Conservation (phyloP, 2,329 filamentous ascomycete species). For the Sarocladium brachiariae region DNA sequence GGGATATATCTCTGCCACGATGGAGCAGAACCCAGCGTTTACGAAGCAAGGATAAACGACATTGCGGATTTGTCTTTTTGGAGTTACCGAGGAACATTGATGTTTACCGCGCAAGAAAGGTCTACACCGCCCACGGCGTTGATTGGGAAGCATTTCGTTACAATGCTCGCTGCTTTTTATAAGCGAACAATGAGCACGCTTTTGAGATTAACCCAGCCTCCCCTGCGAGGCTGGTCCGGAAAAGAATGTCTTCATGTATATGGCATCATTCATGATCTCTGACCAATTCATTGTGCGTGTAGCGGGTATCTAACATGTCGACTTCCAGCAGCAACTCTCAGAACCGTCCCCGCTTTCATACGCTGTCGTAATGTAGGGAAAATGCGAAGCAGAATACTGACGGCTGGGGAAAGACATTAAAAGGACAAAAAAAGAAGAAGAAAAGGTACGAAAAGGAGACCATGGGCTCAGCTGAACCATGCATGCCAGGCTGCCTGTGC, state of each 20-base stretch:
- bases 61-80: neutral
- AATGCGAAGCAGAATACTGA: too few species aligned
- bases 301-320: too few species aligned
- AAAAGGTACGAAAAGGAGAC: neutral
- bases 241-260: too few species aligned
- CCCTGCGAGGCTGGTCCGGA: too few species aligned
- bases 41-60: slow-evolving; percentile 14
- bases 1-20: slow-evolving; percentile 75
- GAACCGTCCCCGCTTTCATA: neutral
- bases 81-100: neutral
- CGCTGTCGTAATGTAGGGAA: neutral
- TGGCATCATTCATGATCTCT: too few species aligned
- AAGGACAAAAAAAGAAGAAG: neutral
- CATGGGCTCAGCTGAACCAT: slow-evolving; percentile 2
- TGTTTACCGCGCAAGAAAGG: too few species aligned
- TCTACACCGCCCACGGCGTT: too few species aligned
- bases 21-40: slow-evolving; percentile 84
- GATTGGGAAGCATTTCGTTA: too few species aligned
- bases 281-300: too few species aligned
- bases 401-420: neutral
- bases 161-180: neutral
- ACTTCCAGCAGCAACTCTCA: too few species aligned
- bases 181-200: too few species aligned
- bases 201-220: too few species aligned
- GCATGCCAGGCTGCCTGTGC: neutral